Base-by-base conservation (phyloP, 257 asterid genomes). In the Euphrasia confusa region DNA sequence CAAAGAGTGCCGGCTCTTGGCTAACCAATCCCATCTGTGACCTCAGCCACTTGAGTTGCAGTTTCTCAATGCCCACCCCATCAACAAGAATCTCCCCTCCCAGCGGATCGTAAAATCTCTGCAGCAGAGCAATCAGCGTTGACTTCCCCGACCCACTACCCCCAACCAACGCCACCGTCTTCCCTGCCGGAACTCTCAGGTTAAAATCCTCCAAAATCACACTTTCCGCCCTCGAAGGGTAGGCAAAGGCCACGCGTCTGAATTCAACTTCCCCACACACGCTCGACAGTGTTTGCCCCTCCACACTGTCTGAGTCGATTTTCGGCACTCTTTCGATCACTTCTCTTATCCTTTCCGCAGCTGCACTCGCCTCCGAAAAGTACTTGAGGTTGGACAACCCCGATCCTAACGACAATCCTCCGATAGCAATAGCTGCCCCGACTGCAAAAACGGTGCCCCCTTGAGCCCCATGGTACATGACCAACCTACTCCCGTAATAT, bases 81-180 rank as follows among this genome's bases (percentile, higher is more conserved):
- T 92, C 97, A 1, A 89, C 64, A 18, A 84, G 75, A 54, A 89
- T 83, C 57, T 84, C 95, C 4, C 99, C 99, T 0, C 70, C 71
- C 10, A 79, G 63, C 13, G 97, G 99, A 68, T 89, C 97, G 30
- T 89, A 89, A 73, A 89, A 92, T 70, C 99, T 75, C 71, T 92
- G 99, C 53, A 92, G 33, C 5, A 92, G 59, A 2, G 96, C 96
- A 21, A 89, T 54, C 37, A 83, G 95, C 0, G 99, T 89, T 5
- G 99, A 92, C 65, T 92, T 92, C 1, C 99, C 99, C 0, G 94
- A 89, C 4, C 99, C 99, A 63, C 99, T 89, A 27, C 91, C 96
- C 11, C 99, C 97, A 0, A 92, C 99, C 68, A 92, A 68, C 9
- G 99, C 99, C 72, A 92, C 82, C 0, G 95, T 74, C 60, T 69